A percentile compares a stretch with the other conserved stretches of the same genome.
These are phyloP conservation scores for Cladobotryum protrusum DNA, from an alignment of 2,329 filamentous ascomycete genomes.

Conservation along the genomic window DNA sequence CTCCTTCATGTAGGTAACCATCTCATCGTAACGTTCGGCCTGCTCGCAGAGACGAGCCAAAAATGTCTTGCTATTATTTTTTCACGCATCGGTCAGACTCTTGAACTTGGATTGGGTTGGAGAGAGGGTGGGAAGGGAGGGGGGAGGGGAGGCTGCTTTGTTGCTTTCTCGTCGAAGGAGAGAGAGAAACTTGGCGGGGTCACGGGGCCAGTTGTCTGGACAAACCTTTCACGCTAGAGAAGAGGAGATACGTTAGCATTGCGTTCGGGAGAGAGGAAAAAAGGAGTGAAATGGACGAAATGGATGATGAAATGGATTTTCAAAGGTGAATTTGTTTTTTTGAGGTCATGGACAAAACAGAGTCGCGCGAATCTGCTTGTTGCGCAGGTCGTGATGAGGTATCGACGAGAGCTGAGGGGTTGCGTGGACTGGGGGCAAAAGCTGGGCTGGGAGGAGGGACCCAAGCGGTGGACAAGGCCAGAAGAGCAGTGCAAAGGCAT, in stretches of 20 bases:
- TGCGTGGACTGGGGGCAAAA: slow-evolving; percentile 17
- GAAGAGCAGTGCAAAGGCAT: background rate
- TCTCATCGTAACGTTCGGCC: slow-evolving; percentile 99
- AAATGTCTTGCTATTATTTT: slow-evolving; percentile 83
- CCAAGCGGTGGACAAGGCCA: slow-evolving; percentile 9
- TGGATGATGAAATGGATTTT: background rate
- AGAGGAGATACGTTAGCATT: slow-evolving; percentile 31
- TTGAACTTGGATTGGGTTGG: slow-evolving; percentile 9
- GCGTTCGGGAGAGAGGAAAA: slow-evolving; percentile 7
- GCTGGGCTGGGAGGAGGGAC: slow-evolving; percentile 16
- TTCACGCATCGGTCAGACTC: slow-evolving; percentile 7
- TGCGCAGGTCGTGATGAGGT: slow-evolving; percentile 10
- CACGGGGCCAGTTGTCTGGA: slow-evolving; percentile 16
- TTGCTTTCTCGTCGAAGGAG: slow-evolving; percentile 5
- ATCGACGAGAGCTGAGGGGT: slow-evolving; percentile 21
- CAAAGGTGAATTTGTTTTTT: too few species aligned
- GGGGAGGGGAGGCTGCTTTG: slow-evolving; percentile 13
- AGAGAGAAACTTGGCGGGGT: slow-evolving; percentile 10
- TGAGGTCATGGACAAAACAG: background rate
- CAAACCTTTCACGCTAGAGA: slow-evolving; percentile 63
- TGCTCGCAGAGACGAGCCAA: slow-evolving; percentile 99
- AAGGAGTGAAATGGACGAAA: background rate
- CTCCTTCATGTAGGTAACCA: slow-evolving; percentile 99
- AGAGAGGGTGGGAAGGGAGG: slow-evolving; percentile 15
- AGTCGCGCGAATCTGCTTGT: slow-evolving; percentile 1